Evolutionary conservation across 352 stramenopile genomes (phyloP), one percentile per base, ranked within the genome.

Genomic region (Porosira glacialis): DNA sequence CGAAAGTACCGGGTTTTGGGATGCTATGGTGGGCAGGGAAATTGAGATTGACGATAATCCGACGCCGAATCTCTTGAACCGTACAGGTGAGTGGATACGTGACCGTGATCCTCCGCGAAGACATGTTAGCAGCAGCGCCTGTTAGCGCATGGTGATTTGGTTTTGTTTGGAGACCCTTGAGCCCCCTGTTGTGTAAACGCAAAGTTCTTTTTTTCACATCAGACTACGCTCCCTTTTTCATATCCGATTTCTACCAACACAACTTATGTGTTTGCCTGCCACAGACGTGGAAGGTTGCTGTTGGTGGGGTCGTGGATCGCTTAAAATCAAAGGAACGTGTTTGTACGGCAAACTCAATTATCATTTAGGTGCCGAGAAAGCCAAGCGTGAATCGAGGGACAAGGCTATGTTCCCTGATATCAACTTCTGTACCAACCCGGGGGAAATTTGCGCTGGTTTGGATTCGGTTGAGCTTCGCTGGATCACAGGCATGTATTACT

Each of bases 401-500:
- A 17, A 10, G 21, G 60, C 48, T 26, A 71, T 75, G 51, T 79
- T 75, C 45, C 57, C 63, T 2, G 44, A 70, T 10, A 43, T 79
- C 6, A 39, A 79, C 44, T 79, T 79, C 60, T 79, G 70, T 30
- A 44, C 21, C 13, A 38, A 79, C 38, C 70, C 70, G 31, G 52
- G 45, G 31, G 24, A 64, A 45, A 59, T 78, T 13, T 86, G 78
- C 48, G 36, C 56, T 2, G 70, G 51, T 38, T 0, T 72, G 38
- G 55, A 78, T 22, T 49, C 75, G 30, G 60, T 72, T 17, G 72
- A 81, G 48, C 48, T 86, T 4, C 77, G 80, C 26, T 86, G 75
- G 75, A 80, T 83, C 21, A 43, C 70, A 13, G 69, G 75, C 4
- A 75, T 80, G 52, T 83, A 78, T 30, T 78, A 79, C 13, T 82